phyloP scores from a whole-genome alignment of 495 filamentous ascomycete genomes.

The Amphirosellinia nigrospora region DNA sequence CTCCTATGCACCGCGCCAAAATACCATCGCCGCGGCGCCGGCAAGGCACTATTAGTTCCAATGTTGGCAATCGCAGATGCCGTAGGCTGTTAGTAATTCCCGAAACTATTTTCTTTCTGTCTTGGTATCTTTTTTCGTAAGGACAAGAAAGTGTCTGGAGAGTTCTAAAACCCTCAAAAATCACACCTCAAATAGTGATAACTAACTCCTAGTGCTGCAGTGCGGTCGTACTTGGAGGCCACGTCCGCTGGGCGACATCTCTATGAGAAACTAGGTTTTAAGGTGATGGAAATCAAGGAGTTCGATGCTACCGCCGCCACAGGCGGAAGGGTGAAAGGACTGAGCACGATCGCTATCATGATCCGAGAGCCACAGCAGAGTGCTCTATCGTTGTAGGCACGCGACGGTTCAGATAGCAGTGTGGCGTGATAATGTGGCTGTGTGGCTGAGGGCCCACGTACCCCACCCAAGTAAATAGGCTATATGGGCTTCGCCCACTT shows the following conservation, averaged over 20 bases:
- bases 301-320: conserved; percentile 40
- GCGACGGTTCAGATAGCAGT: neutral
- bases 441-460: no score
- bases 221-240: conserved; percentile 43
- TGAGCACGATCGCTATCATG: conserved; percentile 34
- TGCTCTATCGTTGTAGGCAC: neutral
- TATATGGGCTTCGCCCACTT: no score
- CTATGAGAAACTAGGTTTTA: conserved; percentile 48
- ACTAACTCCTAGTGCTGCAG: no score
- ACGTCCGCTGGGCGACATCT: conserved; percentile 40
- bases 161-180: no score
- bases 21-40: conserved; percentile 44
- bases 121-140: no score
- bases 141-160: no score
- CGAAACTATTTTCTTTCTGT: no score
- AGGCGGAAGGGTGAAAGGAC: conserved; percentile 18
- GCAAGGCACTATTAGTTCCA: conserved; percentile 36
- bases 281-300: conserved; percentile 35
- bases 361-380: conserved; percentile 32
- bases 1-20: conserved; percentile 46
- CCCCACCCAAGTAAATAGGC: no score
- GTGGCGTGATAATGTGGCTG: no score
- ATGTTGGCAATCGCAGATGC: conserved; percentile 41
- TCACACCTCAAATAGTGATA: no score
- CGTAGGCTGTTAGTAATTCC: no score